Percentiles rank a stretch among this genome's conserved stretches.
Evolutionary conservation across 208 protist species (phyloP).

Genomic region (Trypanosoma congolense): DNA sequence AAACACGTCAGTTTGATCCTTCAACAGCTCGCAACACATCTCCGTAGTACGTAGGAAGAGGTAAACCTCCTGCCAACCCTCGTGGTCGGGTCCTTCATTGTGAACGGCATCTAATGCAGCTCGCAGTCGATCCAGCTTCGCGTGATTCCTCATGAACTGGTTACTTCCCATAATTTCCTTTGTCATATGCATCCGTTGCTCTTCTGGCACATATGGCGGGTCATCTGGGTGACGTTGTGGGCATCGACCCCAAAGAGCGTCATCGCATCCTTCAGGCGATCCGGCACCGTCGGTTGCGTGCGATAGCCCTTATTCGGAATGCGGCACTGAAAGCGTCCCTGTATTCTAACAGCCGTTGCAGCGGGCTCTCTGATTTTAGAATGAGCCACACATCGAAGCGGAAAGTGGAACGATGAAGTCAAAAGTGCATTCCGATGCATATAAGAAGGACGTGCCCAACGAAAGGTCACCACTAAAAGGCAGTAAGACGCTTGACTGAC

Average conservation of each 20-base stretch:
- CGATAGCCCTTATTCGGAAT: constrained; percentile 83
- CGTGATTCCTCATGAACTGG: constrained; percentile 55
- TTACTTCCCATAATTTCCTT: constrained; percentile 53
- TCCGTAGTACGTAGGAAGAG: constrained; percentile 86
- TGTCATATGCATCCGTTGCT: constrained; percentile 58
- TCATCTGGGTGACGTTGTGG: constrained; percentile 40
- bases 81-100: constrained; percentile 39
- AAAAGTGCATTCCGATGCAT: neutral
- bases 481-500: too few species aligned
- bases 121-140: constrained; percentile 77
- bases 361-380: neutral
- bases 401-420: neutral
- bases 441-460: too few species aligned
- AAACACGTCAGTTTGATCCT: constrained; percentile 55
- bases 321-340: constrained; percentile 26
- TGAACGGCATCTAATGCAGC: constrained; percentile 59
- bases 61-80: constrained; percentile 79
- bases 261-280: constrained; percentile 79
- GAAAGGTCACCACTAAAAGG: too few species aligned
- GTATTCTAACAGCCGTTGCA: constrained; percentile 1
- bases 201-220: constrained; percentile 70
- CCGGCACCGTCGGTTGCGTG: constrained; percentile 56
- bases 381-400: neutral
- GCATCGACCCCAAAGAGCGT: constrained; percentile 53
- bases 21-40: constrained; percentile 70